These are phyloP conservation scores for Vachellia pachyceras DNA, from an alignment of 306 rosid genomes.

Conservation along the genomic window DNA sequence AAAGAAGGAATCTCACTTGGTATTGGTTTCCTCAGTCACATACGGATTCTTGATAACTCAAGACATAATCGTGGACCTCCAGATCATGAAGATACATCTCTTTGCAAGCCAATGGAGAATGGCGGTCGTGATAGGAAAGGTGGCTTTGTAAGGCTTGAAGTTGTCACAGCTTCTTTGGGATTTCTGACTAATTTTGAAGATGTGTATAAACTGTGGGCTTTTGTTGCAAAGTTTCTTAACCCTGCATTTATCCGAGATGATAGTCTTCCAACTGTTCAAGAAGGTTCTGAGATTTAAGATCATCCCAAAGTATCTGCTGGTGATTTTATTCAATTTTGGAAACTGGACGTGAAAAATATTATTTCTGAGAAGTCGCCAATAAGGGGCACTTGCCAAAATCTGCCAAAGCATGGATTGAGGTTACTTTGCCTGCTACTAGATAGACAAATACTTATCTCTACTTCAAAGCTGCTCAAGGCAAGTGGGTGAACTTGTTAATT, in stretches of 20 bases:
- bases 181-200: slow-evolving; percentile 94
- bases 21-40: slow-evolving; percentile 85
- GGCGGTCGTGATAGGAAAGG: slow-evolving; percentile 64
- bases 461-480: slow-evolving; percentile 41
- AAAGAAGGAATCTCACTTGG: slow-evolving; percentile 91
- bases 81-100: slow-evolving; percentile 65
- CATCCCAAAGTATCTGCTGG: background rate
- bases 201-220: slow-evolving; percentile 90
- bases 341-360: slow-evolving; percentile 37
- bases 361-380: slow-evolving; percentile 30
- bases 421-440: slow-evolving; percentile 42
- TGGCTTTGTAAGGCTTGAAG: slow-evolving; percentile 76
- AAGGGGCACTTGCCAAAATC: slow-evolving; percentile 31
- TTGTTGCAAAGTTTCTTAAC: slow-evolving; percentile 87
- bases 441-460: slow-evolving; percentile 40
- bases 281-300: slow-evolving; percentile 66
- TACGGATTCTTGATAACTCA: slow-evolving; percentile 63
- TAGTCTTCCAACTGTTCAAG: slow-evolving; percentile 75
- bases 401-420: slow-evolving; percentile 38
- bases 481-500: slow-evolving; percentile 69
- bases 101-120: slow-evolving; percentile 85
- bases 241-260: slow-evolving; percentile 69
- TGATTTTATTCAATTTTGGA: slow-evolving; percentile 42
- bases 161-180: slow-evolving; percentile 87
- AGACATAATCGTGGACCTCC: slow-evolving; percentile 56